These are phyloP conservation scores for Platismatia glauca DNA, from an alignment of 495 filamentous ascomycete species.

Conservation along the genomic window DNA sequence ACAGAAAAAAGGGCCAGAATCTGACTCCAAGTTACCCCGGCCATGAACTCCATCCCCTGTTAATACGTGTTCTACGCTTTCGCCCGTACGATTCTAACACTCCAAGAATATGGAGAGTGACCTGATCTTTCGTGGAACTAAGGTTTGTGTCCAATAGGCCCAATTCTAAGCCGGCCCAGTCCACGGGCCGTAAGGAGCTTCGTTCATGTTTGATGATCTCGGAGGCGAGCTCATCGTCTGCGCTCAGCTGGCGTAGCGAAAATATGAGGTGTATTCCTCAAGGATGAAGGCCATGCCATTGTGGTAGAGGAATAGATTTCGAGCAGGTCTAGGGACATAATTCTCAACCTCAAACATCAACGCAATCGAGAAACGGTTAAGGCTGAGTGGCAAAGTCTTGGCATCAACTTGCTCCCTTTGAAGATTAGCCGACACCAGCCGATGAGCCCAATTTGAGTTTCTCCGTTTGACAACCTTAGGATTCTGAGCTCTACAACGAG, in stretches of 20 bases:
- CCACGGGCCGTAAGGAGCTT: background rate
- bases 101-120: background rate
- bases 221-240: background rate
- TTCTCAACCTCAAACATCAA: background rate
- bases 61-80: background rate
- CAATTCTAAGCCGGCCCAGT: background rate
- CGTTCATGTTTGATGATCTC: constrained; percentile 1
- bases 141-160: background rate
- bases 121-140: background rate
- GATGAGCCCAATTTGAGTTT: too few relatives aligned
- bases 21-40: background rate
- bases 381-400: background rate
- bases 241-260: background rate
- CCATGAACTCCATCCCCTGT: background rate
- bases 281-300: background rate
- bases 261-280: background rate
- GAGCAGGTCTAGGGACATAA: background rate
- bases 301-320: background rate
- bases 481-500: background rate
- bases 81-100: background rate
- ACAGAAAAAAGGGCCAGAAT: background rate
- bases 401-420: background rate
- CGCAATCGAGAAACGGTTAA: background rate
- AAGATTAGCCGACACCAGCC: background rate
- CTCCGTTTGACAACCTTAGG: too few relatives aligned